These are phyloP conservation scores for Pulveroboletus sp. DNA, from an alignment of 1,284 basidiomycete genomes.

Conservation along the genomic window DNA sequence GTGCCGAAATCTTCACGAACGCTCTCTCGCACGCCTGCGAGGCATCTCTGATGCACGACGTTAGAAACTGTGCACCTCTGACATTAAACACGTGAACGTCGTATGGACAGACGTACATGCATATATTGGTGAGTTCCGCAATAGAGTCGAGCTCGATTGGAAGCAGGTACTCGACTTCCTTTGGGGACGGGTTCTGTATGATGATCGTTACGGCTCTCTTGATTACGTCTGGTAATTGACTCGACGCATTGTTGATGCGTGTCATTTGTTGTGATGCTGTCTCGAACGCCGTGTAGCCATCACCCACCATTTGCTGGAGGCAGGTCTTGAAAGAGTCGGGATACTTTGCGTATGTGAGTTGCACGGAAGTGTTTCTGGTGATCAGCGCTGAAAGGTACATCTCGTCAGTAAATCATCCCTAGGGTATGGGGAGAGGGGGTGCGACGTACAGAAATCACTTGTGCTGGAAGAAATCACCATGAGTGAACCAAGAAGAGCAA, in stretches of 20 bases:
- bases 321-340: slow-evolving; percentile 26
- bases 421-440: too few relatives aligned
- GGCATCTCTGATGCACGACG: slow-evolving; percentile 5
- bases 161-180: slow-evolving; percentile 14
- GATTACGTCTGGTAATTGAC: slow-evolving; percentile 21
- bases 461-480: slow-evolving; percentile 28
- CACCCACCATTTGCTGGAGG: slow-evolving; percentile 26
- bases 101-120: slow-evolving; percentile 9
- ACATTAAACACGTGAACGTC: neutral
- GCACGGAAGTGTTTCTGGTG: neutral
- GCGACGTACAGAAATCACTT: slow-evolving; percentile 20
- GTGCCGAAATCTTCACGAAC: slow-evolving; percentile 12
- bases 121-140: slow-evolving; percentile 20
- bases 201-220: slow-evolving; percentile 20
- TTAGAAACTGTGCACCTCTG: neutral
- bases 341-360: slow-evolving; percentile 16
- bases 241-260: slow-evolving; percentile 22
- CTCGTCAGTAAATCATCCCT: too few relatives aligned
- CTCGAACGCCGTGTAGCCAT: slow-evolving; percentile 25
- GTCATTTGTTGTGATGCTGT: slow-evolving; percentile 24
- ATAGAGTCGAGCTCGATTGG: slow-evolving; percentile 21
- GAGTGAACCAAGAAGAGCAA: slow-evolving; percentile 24
- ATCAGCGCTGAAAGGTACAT: slow-evolving; percentile 20
- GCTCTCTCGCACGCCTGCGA: slow-evolving; percentile 17
- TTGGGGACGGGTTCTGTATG: slow-evolving; percentile 10